Evolutionary conservation across 768 basidiomycete genomes (phyloP).

Genomic region (Agaricus blazei): DNA sequence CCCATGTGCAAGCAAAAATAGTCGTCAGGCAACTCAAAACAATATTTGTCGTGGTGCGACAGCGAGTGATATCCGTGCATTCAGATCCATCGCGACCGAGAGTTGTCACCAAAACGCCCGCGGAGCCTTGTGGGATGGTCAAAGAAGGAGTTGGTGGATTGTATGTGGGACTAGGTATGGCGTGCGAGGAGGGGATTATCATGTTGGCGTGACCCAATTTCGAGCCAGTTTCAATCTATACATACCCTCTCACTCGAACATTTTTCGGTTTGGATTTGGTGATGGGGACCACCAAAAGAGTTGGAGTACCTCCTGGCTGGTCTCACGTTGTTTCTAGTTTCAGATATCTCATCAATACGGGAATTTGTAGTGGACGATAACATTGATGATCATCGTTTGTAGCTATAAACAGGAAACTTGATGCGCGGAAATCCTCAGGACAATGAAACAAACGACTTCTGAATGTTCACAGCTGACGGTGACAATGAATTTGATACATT

Average conservation of each 20-base stretch:
- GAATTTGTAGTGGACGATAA: conserved; percentile 87
- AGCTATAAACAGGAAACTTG: conserved; percentile 39
- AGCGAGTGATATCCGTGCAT: too few species aligned
- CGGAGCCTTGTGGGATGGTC: too few species aligned
- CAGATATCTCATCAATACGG: conserved; percentile 75
- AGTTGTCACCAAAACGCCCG: too few species aligned
- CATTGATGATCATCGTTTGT: conserved; percentile 97
- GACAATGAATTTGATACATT: conserved; percentile 88
- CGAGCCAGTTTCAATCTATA: too few species aligned
- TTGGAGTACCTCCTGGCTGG: conserved; percentile 49
- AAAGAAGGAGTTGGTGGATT: too few species aligned
- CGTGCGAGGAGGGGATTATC: too few species aligned
- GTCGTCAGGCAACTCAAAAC: conserved; percentile 16
- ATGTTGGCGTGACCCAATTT: too few species aligned
- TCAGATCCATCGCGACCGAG: too few species aligned
- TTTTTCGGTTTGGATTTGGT: conserved; percentile 32
- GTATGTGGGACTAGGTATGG: too few species aligned
- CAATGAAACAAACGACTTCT: conserved; percentile 42
- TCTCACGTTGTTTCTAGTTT: conserved; percentile 66
- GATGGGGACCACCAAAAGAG: too few species aligned
- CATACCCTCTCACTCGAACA: too few species aligned
- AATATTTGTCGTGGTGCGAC: conserved; percentile 11
- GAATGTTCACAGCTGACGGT: conserved; percentile 92
- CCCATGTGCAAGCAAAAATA: conserved; percentile 17
- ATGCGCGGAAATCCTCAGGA: neutral